These are phyloP conservation scores for Flaveria linearis DNA, from an alignment of 129 eudicot species.

Conservation along the genomic window DNA sequence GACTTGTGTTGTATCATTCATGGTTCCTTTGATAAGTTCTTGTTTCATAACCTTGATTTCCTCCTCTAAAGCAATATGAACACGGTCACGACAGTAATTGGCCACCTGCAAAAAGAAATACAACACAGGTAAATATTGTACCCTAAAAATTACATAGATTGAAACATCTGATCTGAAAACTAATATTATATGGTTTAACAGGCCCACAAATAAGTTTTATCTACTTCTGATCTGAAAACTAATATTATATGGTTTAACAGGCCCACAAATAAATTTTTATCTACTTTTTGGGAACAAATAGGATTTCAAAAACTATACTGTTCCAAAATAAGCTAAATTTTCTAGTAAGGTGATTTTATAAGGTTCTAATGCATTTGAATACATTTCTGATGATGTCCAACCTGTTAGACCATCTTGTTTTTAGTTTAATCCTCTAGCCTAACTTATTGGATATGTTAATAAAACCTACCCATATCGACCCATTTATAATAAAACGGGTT, in stretches of 20 bases:
- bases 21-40: conserved; percentile 46
- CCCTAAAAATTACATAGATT: not conserved
- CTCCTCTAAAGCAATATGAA: conserved; percentile 65
- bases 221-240: not conserved
- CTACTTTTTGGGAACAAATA: not conserved
- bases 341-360: not conserved
- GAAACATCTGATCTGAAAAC: not conserved
- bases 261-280: not conserved
- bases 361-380: not conserved
- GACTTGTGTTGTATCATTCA: conserved; percentile 45
- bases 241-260: not conserved
- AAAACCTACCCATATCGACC: not conserved
- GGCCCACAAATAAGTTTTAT: not conserved
- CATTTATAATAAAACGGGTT: not conserved
- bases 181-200: not conserved
- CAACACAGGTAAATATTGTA: not conserved
- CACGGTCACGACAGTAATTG: conserved; percentile 66
- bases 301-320: not conserved
- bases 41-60: conserved; percentile 47
- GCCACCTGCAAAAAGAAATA: conserved; percentile 54
- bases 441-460: not conserved
- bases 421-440: not conserved
- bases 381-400: not conserved
- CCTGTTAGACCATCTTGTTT: not conserved
- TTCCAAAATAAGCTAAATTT: not conserved